Conservation (phyloP, 306 rosid genomes). For the Echinosophora koreensis region DNA sequence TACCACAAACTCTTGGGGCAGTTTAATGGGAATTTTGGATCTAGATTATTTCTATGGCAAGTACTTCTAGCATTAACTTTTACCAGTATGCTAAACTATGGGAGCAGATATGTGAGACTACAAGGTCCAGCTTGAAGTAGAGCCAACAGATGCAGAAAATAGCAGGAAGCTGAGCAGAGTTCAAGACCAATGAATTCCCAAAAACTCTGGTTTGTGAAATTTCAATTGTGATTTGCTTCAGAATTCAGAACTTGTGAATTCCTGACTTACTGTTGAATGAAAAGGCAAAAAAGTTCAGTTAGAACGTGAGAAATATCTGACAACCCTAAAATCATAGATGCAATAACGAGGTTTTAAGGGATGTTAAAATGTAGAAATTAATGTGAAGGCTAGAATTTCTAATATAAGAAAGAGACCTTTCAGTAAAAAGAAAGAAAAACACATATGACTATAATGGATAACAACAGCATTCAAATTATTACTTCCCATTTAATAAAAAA, state of each 20-base stretch:
- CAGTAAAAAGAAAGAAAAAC: slow-evolving; percentile 60
- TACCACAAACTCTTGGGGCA: slow-evolving; percentile 33
- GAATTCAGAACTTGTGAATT: slow-evolving; percentile 65
- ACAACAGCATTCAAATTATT: slow-evolving; percentile 52
- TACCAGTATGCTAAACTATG: slow-evolving; percentile 49
- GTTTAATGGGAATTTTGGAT: slow-evolving; percentile 51
- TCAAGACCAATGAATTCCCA: slow-evolving; percentile 57
- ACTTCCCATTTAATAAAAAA: slow-evolving; percentile 49
- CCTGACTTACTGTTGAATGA: slow-evolving; percentile 74
- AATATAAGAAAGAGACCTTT: slow-evolving; percentile 66
- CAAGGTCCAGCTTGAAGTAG: slow-evolving; percentile 43
- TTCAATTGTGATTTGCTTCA: slow-evolving; percentile 67
- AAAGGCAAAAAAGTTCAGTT: slow-evolving; percentile 71
- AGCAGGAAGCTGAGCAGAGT: slow-evolving; percentile 57
- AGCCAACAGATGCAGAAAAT: slow-evolving; percentile 47
- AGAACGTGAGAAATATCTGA: slow-evolving; percentile 88
- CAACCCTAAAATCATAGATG: slow-evolving; percentile 62
- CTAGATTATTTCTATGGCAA: slow-evolving; percentile 44
- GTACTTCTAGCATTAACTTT: slow-evolving; percentile 36
- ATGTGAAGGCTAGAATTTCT: slow-evolving; percentile 55
- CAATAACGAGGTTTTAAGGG: slow-evolving; percentile 52
- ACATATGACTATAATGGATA: slow-evolving; percentile 58
- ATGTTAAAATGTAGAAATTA: slow-evolving; percentile 41
- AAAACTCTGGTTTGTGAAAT: slow-evolving; percentile 52
- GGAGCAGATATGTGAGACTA: slow-evolving; percentile 44